Percentiles rank a stretch among this genome's conserved stretches.
phyloP scores from a whole-genome alignment of 23 red algal species.

The Gracilaria caudata region DNA sequence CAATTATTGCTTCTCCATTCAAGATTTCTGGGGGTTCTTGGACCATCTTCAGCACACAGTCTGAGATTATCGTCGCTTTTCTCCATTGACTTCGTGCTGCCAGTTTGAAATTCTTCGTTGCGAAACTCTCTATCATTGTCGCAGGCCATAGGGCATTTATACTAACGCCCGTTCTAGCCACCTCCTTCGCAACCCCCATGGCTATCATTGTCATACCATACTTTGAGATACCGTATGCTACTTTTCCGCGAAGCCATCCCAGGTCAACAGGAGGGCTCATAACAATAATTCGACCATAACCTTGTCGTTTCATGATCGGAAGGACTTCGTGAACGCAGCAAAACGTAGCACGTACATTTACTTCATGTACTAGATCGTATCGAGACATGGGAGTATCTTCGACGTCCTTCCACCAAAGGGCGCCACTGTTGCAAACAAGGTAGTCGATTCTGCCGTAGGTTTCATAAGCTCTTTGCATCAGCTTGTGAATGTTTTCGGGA shows the following conservation, averaged over 20 bases:
- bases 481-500: conserved; percentile 54
- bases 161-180: conserved; percentile 76
- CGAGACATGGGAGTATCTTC: conserved; percentile 85
- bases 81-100: conserved; percentile 87
- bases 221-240: conserved; percentile 93
- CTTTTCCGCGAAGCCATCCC: conserved; percentile 77
- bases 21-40: conserved; percentile 59
- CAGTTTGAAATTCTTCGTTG: conserved; percentile 97
- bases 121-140: conserved; percentile 96
- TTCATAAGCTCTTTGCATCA: conserved; percentile 63
- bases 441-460: conserved; percentile 84
- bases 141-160: conserved; percentile 95
- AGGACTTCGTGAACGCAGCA: conserved; percentile 83
- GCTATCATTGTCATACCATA: conserved; percentile 99
- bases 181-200: conserved; percentile 81
- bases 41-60: conserved; percentile 77
- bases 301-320: conserved; percentile 81
- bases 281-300: conserved; percentile 87
- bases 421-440: conserved; percentile 95
- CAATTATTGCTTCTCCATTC: conserved; percentile 86
- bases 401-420: conserved; percentile 97
- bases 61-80: conserved; percentile 84
- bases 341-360: conserved; percentile 92
- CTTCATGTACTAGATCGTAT: conserved; percentile 95
- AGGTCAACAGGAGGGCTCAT: conserved; percentile 97